Evolutionary conservation across 805 yeast species (phyloP), one percentile per base, ranked within the genome.

Genomic region (Blastobotrys parvus): DNA sequence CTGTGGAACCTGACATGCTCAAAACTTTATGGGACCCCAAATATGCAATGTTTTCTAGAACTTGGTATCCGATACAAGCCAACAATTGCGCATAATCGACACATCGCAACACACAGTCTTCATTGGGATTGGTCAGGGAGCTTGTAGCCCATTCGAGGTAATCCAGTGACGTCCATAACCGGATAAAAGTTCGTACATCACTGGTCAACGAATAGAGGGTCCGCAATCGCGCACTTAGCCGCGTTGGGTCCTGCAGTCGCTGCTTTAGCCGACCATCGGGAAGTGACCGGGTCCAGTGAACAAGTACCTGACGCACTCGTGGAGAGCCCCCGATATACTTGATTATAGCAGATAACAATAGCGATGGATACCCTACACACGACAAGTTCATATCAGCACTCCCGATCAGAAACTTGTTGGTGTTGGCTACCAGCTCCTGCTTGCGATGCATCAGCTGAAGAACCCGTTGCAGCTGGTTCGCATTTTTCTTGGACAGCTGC

Each of bases 11-110:
- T 16, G 56, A 45, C 13, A 67, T 31, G 11, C 55, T 53, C n/a
- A 66, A 29, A 6, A 67, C 58, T 30, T 57, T 57, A 52, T 68
- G 65, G 35, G 57, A 45, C 18, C 59, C 64, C 35, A 67, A 50
- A 38, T 63, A 67, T 2, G 71, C 72, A 11, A 61, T 35, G 44
- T 68, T 63, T 52, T 67, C 72, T 8, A 67, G 54, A 2, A 66
- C 51, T 50, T 67, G 72, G 57, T 64, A 68, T 16, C 51, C 35
- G 11, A 62, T 45, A 33, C 62, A 63, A 29, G 63, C 49, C n/a
- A 57, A 48, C 2, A 64, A 66, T 53, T 67, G 69, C 15, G 53
- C 34, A 40, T 59, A 60, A 27, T 62, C 60, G 22, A 60, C 52
- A 15, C 38, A 37, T n/a, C 59, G 45, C 33, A 61, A 50, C 11